Evolutionary conservation across 805 yeast genomes (phyloP), one percentile per base, ranked within the genome.

Genomic region (Cyberlindnera japonica): DNA sequence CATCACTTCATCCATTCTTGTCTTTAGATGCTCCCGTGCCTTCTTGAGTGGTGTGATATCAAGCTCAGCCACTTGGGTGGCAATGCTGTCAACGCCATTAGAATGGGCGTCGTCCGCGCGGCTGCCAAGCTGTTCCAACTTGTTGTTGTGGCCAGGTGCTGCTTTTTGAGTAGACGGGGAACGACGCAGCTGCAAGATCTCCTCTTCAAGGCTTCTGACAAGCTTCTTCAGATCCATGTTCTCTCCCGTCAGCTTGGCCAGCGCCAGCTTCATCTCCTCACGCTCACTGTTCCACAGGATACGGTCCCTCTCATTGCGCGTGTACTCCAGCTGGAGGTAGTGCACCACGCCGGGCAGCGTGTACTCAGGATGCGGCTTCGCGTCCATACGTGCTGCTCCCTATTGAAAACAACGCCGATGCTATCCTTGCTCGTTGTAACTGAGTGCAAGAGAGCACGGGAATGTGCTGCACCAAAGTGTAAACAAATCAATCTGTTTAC

Each of bases 271-370:
- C 81, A 79, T 74, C 51, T 79, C 83, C 15, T 79, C 76, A 26
- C 72, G 64, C 53, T 79, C 83, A 37, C 77, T 61, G 43, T 74
- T 79, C 80, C 81, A 78, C 32, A 72, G 72, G 38, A 79, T 74
- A 37, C 80, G 63, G 48, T 75, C 78, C 40, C 77, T 71, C 54
- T 79, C 84, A 55, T 74, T 75, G 43, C 69, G 71, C 39, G 79
- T 77, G 71, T 79, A 78, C 50, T 79, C 83, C 18, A 73, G 63
- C 54, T 79, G 84, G 51, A 79, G 65, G 46, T 74, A 79, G 52
- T 76, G 74, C 77, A 79, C 76, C 23, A 79, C 79, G 37, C 84
- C 83, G 31, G 58, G 55, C 3, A 51, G 48, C 25, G 56, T 47
- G 40, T 53, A 53, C 24, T 45, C 34, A 11, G 48, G 23, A 4